Base-by-base conservation (phyloP, 2,329 filamentous ascomycete genomes). In the Colletotrichum sp. region DNA sequence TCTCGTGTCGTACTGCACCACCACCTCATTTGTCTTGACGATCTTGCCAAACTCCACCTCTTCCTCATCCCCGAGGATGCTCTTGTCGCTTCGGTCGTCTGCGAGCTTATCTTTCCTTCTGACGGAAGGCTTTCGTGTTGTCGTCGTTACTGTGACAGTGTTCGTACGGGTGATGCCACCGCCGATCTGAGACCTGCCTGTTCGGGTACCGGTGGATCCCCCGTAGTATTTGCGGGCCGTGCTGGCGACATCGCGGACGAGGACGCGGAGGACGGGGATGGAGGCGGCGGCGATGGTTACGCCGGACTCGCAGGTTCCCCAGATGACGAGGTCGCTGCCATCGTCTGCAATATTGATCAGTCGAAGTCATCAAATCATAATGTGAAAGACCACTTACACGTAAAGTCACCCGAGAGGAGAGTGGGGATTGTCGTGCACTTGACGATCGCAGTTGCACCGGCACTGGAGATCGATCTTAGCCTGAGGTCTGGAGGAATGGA, bases 1-100 rank as follows among this genome's bases (percentile, higher is more conserved):
- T 24, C 64, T 59, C 22, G 44, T 69, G 26, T 79, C 71, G 28
- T 79, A 80, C 57, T 77, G 71, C 66, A 80, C 75, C 4, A 72
- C 69, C 2, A 80, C 62, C 59, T 79, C 79, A 15, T 78, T 77
- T 9, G 76, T 79, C 71, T 67, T 68, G 59, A 78, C 60, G 34
- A 80, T 80, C 71, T 79, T 78, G 52, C 78, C 78, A 9, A 71
- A 75, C 22, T 60, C 66, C 10, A 39, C 34, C 16, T 71, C 59
- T 13, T 76, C 70, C n/a, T 72, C 60, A 18, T 63, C 63, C 5
- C 71, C 68, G 15, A 72, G 55, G 26, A 72, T 71, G 55, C 72
- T 78, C 62, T 70, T 72, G 18, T 78, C 77, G 66, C 77, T 78
- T 28, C 62, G 52, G 34, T 75, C 75, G 26, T 78, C 77, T 8